Conservation (phyloP, 192 early-diverging fungal genomes). For the Coemansia sp. region DNA sequence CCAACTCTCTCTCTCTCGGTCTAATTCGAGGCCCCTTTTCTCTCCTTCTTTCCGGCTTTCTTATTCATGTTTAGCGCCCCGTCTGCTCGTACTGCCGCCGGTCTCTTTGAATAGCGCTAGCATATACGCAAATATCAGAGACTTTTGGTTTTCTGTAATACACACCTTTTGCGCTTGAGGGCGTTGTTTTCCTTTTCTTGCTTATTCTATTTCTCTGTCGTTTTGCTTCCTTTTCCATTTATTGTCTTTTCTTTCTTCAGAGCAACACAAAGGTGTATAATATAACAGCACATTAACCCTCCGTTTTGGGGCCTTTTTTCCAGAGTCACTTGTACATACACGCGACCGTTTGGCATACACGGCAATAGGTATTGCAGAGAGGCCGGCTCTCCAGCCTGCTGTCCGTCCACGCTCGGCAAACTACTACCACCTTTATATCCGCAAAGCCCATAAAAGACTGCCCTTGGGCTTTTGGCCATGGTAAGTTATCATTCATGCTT, state of each 20-base stretch:
- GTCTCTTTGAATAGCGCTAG: neutral
- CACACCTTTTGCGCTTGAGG: neutral
- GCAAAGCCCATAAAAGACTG: neutral
- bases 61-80: constrained; percentile 4
- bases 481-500: constrained; percentile 1
- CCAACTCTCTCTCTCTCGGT: neutral
- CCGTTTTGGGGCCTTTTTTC: neutral
- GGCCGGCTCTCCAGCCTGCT: constrained; percentile 9
- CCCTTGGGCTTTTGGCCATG: neutral
- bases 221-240: neutral
- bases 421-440: neutral
- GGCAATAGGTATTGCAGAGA: neutral
- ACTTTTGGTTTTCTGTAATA: neutral
- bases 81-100: neutral
- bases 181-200: neutral
- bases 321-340: neutral
- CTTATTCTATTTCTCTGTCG: neutral
- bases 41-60: neutral
- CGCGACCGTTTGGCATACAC: neutral
- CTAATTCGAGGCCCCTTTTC: neutral
- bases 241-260: neutral
- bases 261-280: neutral
- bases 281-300: neutral
- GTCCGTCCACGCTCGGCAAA: neutral
- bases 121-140: neutral